Evolutionary conservation across 306 rosid species (phyloP), one percentile per base, ranked within the genome.

Genomic region (Oemleria cerasiformis): DNA sequence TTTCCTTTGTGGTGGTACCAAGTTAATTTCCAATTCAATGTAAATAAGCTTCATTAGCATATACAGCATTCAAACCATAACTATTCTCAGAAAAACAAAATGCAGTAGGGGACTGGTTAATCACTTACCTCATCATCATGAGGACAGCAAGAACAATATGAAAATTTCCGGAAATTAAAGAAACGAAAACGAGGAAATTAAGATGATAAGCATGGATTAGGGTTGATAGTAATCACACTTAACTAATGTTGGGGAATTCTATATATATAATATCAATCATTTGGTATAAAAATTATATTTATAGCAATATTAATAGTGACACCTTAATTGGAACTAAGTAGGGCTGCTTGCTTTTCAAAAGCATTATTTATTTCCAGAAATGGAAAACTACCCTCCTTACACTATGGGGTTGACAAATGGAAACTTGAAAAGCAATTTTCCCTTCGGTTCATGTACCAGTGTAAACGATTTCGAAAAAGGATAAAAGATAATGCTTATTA

Each of bases 1-100:
- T 78, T 68, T 71, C 71, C 77, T 66, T 63, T 65, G 68, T 72
- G 67, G 62, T 73, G 70, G 77, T 51, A 74, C 76, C 72, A 44
- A 64, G 59, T 75, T n/a, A n/a, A n/a, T n/a, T 73, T 68, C 72
- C 75, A 14, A 34, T 38, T 66, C 43, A 42, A 61, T 58, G 8
- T 30, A 14, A 30, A 15, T 42, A 42, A 9, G 45, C 45, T 42
- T 6, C 45, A 42, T 6, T 42, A 30, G 45, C 69, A 38, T 69
- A n/a, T n/a, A n/a, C n/a, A 70, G 51, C 17, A 41, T 43, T 55
- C 73, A 68, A 30, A 34, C 78, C 42, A 20, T 75, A 63, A 78
- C 70, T 75, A 65, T 78, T 64, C 53, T 73, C 60, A 65, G 2
- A 30, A 30, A 30, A 1, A 30, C 2, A 30, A 30, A 30, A 30